Base-by-base conservation (phyloP, 2,329 filamentous ascomycete genomes). In the Zymoseptoria crescenta region DNA sequence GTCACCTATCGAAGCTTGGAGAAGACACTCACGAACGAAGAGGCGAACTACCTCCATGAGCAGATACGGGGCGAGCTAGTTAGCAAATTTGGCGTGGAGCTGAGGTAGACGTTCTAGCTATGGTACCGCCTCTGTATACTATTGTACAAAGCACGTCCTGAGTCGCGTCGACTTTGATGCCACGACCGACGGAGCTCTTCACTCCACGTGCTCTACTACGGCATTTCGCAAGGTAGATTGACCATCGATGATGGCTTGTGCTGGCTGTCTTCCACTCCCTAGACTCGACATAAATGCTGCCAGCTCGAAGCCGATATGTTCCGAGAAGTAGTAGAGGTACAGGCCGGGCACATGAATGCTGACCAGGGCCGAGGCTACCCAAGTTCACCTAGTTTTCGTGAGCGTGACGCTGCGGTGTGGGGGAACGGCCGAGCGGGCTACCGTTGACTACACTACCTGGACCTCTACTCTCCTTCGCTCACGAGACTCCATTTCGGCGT, bases 1-100 rank as follows among this genome's bases (percentile, higher is more conserved):
- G 87, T 97, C 74, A 93, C 93, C 72, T 99, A 99, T 76, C 84
- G 94, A 64, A 96, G 91, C 74, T 77, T 96, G 66, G 93, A 96
- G 79, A 83, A 88, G 70, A 99, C 93, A 1, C 77, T 99, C 73
- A 96, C 88, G 8, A 94, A 91, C 67, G 79, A 83, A 41, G 89
- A 96, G 79, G 83, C 86, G 9, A 95, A 95, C 71, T 74, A 79
- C 50, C 75, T 96, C 70, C 93, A 99, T 73, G 79, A 85, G 54
- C 74, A 79, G 65, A 86, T 97, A 51, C 78, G 81, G 49, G 69
- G 76, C 62, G 81, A 83, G 64, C 76, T 97, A 63, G 86, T 89
- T 2, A 76, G 82, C 61, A 83, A 84, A 66, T 77, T 96, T 59
- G 88, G 88, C 0, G 90, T 97, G 20, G 88, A 96, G 75, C 77